Evolutionary conservation across 192 early-diverging fungal species (phyloP).

Genomic region (Pilobolus umbonatus): DNA sequence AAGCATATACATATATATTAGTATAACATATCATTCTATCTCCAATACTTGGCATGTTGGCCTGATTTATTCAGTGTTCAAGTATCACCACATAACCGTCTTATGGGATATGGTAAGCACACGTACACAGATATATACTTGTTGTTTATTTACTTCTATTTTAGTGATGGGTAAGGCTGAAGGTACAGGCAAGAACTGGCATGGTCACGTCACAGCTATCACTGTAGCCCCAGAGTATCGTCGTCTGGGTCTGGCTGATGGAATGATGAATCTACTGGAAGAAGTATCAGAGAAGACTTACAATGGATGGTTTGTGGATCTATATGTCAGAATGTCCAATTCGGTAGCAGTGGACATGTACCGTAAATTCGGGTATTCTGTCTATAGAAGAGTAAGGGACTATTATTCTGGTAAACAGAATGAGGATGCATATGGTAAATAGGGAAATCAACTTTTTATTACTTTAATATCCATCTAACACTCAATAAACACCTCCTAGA

Average conservation of each 20-base stretch:
- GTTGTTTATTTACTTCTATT: not conserved
- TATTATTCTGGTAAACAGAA: slow-evolving; percentile 76
- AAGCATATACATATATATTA: slow-evolving; percentile 26
- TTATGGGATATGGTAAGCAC: slow-evolving; percentile 84
- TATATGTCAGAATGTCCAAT: slow-evolving; percentile 95
- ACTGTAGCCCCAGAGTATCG: slow-evolving; percentile 96
- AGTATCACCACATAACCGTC: slow-evolving; percentile 57
- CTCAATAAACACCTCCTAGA: slow-evolving; percentile 45
- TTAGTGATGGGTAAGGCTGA: slow-evolving; percentile 95
- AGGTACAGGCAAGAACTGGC: slow-evolving; percentile 83
- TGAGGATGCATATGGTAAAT: slow-evolving; percentile 85
- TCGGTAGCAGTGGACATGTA: slow-evolving; percentile 91
- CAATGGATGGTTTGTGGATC: slow-evolving; percentile 89
- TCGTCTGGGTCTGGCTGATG: slow-evolving; percentile 81
- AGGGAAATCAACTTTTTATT: too few species aligned
- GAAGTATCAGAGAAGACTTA: slow-evolving; percentile 88
- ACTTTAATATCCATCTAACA: not conserved
- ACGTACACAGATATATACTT: not conserved
- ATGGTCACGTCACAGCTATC: slow-evolving; percentile 97
- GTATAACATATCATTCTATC: slow-evolving; percentile 94
- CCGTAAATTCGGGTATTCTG: slow-evolving; percentile 83
- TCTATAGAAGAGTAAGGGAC: slow-evolving; percentile 80
- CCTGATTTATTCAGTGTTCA: slow-evolving; percentile 90
- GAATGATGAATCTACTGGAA: slow-evolving; percentile 88
- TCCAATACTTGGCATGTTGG: slow-evolving; percentile 89